These are phyloP conservation scores for Ophiocordyceps unilateralis DNA, from an alignment of 2,329 filamentous ascomycete genomes.

Conservation along the genomic window DNA sequence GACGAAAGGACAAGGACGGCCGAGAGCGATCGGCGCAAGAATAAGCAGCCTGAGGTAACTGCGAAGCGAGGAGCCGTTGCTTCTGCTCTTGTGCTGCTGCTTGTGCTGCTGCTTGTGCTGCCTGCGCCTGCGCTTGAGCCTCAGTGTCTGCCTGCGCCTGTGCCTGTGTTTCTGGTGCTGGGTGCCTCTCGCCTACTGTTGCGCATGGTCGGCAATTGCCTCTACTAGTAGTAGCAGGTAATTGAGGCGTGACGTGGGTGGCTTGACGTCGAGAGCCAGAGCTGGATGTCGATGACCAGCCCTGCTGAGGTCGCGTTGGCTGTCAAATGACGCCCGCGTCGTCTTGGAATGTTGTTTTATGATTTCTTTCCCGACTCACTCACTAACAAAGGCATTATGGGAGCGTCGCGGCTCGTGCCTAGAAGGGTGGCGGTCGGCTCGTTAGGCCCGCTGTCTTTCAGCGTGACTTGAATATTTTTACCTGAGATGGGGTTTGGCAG, in stretches of 20 bases:
- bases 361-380: no score
- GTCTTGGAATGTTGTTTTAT: not conserved
- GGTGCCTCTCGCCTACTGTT: no score
- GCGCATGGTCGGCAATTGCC: no score
- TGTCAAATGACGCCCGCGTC: not conserved
- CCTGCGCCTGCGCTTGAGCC: no score
- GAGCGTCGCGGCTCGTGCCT: not conserved
- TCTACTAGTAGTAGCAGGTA: no score
- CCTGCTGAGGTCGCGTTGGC: not conserved
- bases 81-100: not conserved
- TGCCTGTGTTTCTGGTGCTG: no score
- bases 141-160: no score
- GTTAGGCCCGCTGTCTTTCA: not conserved
- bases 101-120: not conserved
- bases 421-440: no score
- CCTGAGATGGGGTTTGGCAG: not conserved
- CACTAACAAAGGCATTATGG: not conserved
- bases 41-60: not conserved
- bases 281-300: no score
- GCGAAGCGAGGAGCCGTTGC: not conserved
- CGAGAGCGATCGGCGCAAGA: not conserved
- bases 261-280: no score
- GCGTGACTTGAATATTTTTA: not conserved
- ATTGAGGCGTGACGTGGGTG: not conserved
- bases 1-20: not conserved